Conservation (phyloP, 768 basidiomycete species). For the Ramaria sp. region DNA sequence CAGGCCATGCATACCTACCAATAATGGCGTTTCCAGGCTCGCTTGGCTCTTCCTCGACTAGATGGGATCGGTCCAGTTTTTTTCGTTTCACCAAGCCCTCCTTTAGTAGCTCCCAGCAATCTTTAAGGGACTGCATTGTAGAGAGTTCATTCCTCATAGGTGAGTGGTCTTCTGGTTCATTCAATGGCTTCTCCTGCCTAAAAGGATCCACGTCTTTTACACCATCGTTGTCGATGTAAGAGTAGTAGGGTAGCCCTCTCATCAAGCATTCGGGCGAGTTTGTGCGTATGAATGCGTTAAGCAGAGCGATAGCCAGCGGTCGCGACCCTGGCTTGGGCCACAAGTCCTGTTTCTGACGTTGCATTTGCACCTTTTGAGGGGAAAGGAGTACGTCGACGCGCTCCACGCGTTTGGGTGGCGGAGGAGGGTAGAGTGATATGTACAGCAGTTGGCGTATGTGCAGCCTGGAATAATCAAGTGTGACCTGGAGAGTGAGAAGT, state of each 20-base stretch:
- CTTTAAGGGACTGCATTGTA: slow-evolving; percentile 1
- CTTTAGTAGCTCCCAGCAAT: slow-evolving; percentile 7
- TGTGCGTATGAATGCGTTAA: slow-evolving; percentile 2
- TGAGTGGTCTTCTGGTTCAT: slow-evolving; percentile 3
- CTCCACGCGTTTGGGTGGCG: slow-evolving; percentile 2
- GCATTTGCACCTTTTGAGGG: slow-evolving; percentile 1
- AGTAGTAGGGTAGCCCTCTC: slow-evolving; percentile 6
- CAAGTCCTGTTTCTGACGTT: slow-evolving; percentile 6
- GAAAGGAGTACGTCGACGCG: background rate
- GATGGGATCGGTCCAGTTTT: background rate
- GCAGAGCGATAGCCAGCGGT: background rate
- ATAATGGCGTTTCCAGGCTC: slow-evolving; percentile 27
- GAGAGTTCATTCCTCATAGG: background rate
- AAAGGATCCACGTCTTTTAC: slow-evolving; percentile 3
- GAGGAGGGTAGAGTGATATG: slow-evolving; percentile 54
- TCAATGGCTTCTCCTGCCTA: background rate
- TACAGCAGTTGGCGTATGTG: slow-evolving; percentile 62
- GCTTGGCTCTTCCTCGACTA: slow-evolving; percentile 22
- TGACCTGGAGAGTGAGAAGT: slow-evolving; percentile 26
- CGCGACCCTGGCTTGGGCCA: slow-evolving; percentile 2
- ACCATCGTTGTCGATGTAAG: background rate
- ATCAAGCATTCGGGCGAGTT: slow-evolving; percentile 4
- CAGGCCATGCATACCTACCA: slow-evolving; percentile 55
- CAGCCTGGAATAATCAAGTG: slow-evolving; percentile 34
- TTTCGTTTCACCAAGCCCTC: slow-evolving; percentile 7